Base-by-base conservation (phyloP, 495 filamentous ascomycete species). In the Lasiosphaeria hispida region DNA sequence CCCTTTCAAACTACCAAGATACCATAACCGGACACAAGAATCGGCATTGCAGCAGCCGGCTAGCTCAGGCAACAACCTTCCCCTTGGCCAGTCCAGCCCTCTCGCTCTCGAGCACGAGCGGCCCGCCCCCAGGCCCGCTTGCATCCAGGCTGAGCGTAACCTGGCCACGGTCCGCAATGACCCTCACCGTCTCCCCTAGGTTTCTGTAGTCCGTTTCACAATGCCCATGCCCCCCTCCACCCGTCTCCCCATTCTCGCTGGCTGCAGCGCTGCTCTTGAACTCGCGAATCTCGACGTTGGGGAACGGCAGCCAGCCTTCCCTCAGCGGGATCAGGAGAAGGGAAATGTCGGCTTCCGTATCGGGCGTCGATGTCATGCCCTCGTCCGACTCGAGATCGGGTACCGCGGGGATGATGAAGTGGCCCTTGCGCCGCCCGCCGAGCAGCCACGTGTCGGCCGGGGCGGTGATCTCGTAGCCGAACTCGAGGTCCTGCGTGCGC, bases 171-270 rank as follows among this genome's bases (percentile, higher is more conserved):
- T 94, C 87, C 14, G 85, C 82, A 35, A 96, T 73, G 1, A 97
- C 91, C 36, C 86, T 68, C 8, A 97, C 79, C 36, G 83, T 86
- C 75, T 95, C 85, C 3, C 84, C 89, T 54, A 88, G 74, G 61
- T 89, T 93, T 59, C 81, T 75, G 60, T 87, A 90, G 63, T 96
- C 89, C 17, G 87, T 89, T 74, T 96, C 92, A 65, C 86, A 90
- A 76, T 78, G 56, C 9, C 63, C 63, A n/a, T 57, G 33, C 1
- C 39, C 47, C 4, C 42, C 53, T 23, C 42, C 45, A 15, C 48
- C 51, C 15, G 41, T 57, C 5, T 47, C 47, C 7, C 54, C 53
- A 13, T 36, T 45, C 8, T 39, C 61, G 38, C 43, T 61, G 19
- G 63, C 70, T 14, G 57, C 33, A 15, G 53, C 13, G 58, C 49